Evolutionary conservation across 2,329 filamentous ascomycete species (phyloP).

Genomic region (Parafenestella ontariensis): DNA sequence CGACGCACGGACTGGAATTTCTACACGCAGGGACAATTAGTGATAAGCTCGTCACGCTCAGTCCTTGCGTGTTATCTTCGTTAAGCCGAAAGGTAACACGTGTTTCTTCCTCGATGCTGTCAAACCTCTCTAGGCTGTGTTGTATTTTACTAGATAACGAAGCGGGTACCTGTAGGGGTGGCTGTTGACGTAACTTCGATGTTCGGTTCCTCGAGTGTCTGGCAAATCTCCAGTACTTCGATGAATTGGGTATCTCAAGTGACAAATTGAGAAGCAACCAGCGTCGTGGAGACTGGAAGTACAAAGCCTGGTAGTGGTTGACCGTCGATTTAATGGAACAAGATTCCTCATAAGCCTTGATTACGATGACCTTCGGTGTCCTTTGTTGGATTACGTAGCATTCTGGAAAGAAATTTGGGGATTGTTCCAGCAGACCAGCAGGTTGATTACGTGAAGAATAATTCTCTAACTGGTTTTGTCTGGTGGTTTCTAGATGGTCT

Average conservation of each 20-base stretch:
- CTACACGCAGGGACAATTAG: not conserved
- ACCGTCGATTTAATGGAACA: not conserved
- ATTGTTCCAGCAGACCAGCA: not conserved
- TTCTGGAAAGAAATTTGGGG: not conserved
- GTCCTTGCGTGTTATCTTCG: no score
- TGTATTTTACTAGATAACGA: no score
- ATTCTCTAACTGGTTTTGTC: not conserved
- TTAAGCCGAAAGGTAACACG: no score
- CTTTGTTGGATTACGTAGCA: not conserved
- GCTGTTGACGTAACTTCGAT: not conserved
- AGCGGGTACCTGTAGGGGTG: no score
- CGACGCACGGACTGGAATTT: no score
- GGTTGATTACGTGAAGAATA: not conserved
- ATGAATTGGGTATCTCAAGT: not conserved
- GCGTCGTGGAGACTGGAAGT: not conserved
- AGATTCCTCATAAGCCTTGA: not conserved
- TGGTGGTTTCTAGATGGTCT: not conserved
- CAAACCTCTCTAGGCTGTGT: no score
- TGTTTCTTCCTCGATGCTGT: no score
- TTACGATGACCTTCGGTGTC: not conserved
- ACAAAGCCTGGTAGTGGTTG: not conserved
- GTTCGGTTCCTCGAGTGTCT: not conserved
- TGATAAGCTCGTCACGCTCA: not conserved
- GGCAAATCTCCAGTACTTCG: not conserved
- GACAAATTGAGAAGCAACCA: not conserved